phyloP scores from a whole-genome alignment of 768 basidiomycete genomes.

The Mycena maculata region DNA sequence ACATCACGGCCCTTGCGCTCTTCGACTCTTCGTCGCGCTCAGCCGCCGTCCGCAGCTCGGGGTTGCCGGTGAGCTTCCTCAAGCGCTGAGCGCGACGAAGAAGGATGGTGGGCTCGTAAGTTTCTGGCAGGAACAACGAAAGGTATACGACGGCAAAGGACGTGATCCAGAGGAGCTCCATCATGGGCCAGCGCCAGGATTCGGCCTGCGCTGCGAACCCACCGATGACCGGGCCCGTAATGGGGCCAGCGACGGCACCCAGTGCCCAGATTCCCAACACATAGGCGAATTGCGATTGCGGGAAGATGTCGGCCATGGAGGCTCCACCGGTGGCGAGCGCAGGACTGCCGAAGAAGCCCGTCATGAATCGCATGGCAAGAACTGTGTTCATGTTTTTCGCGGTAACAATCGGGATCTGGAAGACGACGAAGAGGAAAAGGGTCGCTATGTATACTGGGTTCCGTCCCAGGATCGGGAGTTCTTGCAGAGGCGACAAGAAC shows the following conservation, averaged over 20 bases:
- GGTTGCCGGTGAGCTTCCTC: slow-evolving; percentile 44
- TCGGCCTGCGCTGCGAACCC: slow-evolving; percentile 22
- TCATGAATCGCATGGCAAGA: slow-evolving; percentile 48
- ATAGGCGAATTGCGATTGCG: slow-evolving; percentile 13
- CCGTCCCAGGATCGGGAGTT: slow-evolving; percentile 18
- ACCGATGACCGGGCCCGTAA: slow-evolving; percentile 22
- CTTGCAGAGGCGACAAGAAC: slow-evolving; percentile 39
- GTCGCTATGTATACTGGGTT: slow-evolving; percentile 32
- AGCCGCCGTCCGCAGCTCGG: slow-evolving; percentile 37
- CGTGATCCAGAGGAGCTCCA: slow-evolving; percentile 26
- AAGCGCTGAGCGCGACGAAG: slow-evolving; percentile 44
- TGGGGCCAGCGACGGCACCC: slow-evolving; percentile 34
- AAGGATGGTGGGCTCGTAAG: slow-evolving; percentile 41
- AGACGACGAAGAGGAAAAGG: slow-evolving; percentile 44
- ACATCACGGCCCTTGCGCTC: slow-evolving; percentile 31
- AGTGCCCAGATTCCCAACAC: slow-evolving; percentile 25
- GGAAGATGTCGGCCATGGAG: slow-evolving; percentile 25
- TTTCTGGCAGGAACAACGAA: slow-evolving; percentile 46
- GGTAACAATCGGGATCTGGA: slow-evolving; percentile 48
- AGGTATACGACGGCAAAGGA: slow-evolving; percentile 38
- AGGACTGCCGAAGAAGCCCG: slow-evolving; percentile 48
- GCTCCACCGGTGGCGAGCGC: slow-evolving; percentile 45
- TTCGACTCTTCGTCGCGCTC: slow-evolving; percentile 39
- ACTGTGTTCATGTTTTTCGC: slow-evolving; percentile 44
- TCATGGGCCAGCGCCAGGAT: slow-evolving; percentile 23